Evolutionary conservation across 1,284 basidiomycete species (phyloP).

Genomic region (Rhodotorula sp.): DNA sequence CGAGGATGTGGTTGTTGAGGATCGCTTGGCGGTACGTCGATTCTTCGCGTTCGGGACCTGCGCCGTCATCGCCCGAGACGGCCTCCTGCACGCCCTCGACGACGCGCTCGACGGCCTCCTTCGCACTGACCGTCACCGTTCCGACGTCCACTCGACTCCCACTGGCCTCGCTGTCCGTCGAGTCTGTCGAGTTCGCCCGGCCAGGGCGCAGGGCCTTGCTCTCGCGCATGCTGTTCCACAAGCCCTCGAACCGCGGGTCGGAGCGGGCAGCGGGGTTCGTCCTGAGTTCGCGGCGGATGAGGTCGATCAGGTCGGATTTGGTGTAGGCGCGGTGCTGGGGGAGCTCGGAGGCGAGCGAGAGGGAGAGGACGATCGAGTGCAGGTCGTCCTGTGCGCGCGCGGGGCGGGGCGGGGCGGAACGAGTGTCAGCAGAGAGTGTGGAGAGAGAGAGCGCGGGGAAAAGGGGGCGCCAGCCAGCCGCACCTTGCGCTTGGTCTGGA

Average conservation of each 20-base stretch:
- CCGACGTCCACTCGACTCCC: background rate
- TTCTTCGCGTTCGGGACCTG: background rate
- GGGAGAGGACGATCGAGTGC: constrained; percentile 2
- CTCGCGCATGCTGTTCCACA: constrained; percentile 31
- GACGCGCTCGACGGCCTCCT: constrained; percentile 9
- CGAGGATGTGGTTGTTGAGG: constrained; percentile 22
- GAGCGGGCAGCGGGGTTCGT: background rate
- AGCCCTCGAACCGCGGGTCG: constrained; percentile 13
- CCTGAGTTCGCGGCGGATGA: constrained; percentile 15
- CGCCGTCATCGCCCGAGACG: background rate
- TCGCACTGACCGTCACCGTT: background rate
- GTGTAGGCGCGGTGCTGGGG: background rate
- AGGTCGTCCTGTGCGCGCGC: constrained; percentile 8
- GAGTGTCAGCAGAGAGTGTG: background rate
- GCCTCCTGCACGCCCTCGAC: background rate
- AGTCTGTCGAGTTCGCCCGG: background rate
- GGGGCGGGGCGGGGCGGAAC: no score
- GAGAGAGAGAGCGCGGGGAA: no score
- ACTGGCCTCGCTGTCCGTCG: background rate
- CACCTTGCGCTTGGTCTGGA: constrained; percentile 5
- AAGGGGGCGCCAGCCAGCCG: background rate
- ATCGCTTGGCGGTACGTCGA: constrained; percentile 14
- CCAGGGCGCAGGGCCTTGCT: background rate
- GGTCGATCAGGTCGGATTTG: constrained; percentile 17
- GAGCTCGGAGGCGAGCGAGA: background rate